A percentile compares a stretch with the other conserved stretches of the same genome.
Evolutionary conservation across 2,329 filamentous ascomycete genomes (phyloP).

Genomic region (Fusarium dimerum): DNA sequence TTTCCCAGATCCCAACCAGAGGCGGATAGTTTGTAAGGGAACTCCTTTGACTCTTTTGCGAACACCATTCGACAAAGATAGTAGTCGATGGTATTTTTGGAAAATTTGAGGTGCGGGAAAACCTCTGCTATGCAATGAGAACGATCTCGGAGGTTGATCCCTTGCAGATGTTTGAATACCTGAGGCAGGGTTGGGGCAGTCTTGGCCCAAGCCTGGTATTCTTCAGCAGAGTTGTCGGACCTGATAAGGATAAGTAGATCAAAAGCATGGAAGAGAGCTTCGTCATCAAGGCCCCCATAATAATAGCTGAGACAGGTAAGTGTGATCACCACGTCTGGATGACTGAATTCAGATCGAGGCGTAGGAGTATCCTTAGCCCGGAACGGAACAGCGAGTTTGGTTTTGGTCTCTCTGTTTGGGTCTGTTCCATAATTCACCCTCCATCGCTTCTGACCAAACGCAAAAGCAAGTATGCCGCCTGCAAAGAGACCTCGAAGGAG

Average conservation of each 20-base stretch:
- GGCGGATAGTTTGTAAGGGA: constrained; percentile 61
- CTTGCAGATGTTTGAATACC: constrained; percentile 42
- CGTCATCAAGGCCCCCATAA: constrained; percentile 53
- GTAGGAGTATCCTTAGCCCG: constrained; percentile 60
- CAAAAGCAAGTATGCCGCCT: constrained; percentile 54
- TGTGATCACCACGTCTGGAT: constrained; percentile 58
- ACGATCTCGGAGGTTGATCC: constrained; percentile 61
- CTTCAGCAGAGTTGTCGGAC: constrained; percentile 51
- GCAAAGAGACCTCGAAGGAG: constrained; percentile 59
- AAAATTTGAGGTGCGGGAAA: constrained; percentile 53
- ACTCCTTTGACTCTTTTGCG: constrained; percentile 62
- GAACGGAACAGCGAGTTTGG: constrained; percentile 58
- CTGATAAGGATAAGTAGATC: constrained; percentile 39
- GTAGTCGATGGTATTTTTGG: constrained; percentile 61
- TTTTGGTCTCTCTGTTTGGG: constrained; percentile 38
- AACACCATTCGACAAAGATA: constrained; percentile 62
- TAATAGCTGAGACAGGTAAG: constrained; percentile 60
- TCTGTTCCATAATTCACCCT: constrained; percentile 65
- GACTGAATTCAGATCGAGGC: constrained; percentile 60
- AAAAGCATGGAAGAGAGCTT: constrained; percentile 51
- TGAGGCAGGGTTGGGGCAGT: constrained; percentile 35
- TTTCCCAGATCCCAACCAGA: constrained; percentile 68
- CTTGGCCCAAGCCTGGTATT: constrained; percentile 53
- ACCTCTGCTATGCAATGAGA: constrained; percentile 47
- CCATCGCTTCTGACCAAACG: constrained; percentile 60